These are phyloP conservation scores for Sarcodon aspratus DNA, from an alignment of 768 basidiomycete species.

Conservation along the genomic window DNA sequence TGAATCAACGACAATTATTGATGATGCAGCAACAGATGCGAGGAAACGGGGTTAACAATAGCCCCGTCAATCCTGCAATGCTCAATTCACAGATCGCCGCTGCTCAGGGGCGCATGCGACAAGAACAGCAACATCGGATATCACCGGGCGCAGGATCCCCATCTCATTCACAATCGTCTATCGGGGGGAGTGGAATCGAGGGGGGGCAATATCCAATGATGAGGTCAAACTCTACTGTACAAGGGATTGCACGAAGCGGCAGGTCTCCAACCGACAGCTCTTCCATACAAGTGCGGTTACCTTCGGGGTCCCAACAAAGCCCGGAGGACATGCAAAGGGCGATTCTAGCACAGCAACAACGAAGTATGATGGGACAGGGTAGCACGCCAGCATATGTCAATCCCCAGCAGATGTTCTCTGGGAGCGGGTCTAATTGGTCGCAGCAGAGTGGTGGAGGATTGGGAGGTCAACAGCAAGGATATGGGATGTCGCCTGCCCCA, in stretches of 20 bases:
- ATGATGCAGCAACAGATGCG: conserved; percentile 26
- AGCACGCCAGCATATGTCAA: conserved; percentile 3
- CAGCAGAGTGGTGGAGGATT: conserved; percentile 24
- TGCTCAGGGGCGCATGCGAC: conserved; percentile 2
- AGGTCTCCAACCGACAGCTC: conserved; percentile 64
- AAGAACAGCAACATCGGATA: background rate
- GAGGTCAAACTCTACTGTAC: conserved; percentile 50
- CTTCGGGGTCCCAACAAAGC: conserved; percentile 25
- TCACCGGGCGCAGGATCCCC: conserved; percentile 25
- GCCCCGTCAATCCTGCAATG: background rate
- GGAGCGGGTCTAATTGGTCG: conserved; percentile 18
- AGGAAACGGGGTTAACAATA: background rate
- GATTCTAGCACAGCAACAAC: conserved; percentile 25
- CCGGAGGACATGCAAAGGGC: conserved; percentile 24
- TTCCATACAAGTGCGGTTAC: background rate
- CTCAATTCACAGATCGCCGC: conserved; percentile 3
- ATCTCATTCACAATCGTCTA: conserved; percentile 26
- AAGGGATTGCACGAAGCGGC: conserved; percentile 65
- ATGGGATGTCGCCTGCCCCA: conserved; percentile 10
- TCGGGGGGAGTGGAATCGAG: background rate
- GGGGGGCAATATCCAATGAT: conserved; percentile 28
- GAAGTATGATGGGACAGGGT: conserved; percentile 12
- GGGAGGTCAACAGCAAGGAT: conserved; percentile 10
- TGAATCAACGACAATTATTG: conserved; percentile 35
- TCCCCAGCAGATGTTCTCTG: conserved; percentile 22